Conservation (phyloP, 352 stramenopile genomes). For the Aphanomyces cochlioides region DNA sequence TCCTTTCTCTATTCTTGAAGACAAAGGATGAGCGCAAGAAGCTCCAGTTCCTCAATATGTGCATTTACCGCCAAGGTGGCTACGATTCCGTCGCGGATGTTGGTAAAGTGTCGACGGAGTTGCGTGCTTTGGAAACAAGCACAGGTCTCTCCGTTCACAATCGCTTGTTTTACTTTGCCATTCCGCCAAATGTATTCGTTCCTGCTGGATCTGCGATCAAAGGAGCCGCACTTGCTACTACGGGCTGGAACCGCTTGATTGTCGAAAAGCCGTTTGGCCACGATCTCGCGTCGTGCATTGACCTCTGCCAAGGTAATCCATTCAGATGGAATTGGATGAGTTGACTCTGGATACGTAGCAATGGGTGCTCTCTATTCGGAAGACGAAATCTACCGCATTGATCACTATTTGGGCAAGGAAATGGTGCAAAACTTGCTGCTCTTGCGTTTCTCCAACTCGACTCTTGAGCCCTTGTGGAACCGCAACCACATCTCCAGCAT, state of each 20-base stretch:
- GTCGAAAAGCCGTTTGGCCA: constrained; percentile 91
- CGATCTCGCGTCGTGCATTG: constrained; percentile 64
- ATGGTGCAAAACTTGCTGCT: constrained; percentile 90
- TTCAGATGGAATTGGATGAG: not conserved
- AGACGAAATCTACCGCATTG: constrained; percentile 80
- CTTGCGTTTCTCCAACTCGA: constrained; percentile 84
- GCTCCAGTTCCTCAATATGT: constrained; percentile 37
- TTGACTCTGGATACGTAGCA: not conserved
- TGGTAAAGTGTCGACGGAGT: constrained; percentile 14
- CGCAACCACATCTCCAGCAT: constrained; percentile 72
- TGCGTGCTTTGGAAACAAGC: constrained; percentile 30
- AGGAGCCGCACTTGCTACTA: constrained; percentile 44
- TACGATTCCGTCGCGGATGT: constrained; percentile 37
- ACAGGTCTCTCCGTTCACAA: constrained; percentile 42
- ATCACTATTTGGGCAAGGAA: constrained; percentile 86
- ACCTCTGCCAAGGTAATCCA: constrained; percentile 44
- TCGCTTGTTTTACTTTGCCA: constrained; percentile 80
- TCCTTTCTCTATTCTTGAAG: constrained; percentile 31
- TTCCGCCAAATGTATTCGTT: constrained; percentile 84
- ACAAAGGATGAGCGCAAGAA: constrained; percentile 23
- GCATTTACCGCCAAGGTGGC: constrained; percentile 34
- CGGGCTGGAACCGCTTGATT: constrained; percentile 80
- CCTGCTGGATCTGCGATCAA: constrained; percentile 63
- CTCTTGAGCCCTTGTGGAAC: constrained; percentile 88
- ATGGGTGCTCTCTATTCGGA: constrained; percentile 39